A percentile compares a stretch with the other conserved stretches of the same genome.
phyloP scores from a whole-genome alignment of 2,329 filamentous ascomycete genomes.

The Aphanocladium album region DNA sequence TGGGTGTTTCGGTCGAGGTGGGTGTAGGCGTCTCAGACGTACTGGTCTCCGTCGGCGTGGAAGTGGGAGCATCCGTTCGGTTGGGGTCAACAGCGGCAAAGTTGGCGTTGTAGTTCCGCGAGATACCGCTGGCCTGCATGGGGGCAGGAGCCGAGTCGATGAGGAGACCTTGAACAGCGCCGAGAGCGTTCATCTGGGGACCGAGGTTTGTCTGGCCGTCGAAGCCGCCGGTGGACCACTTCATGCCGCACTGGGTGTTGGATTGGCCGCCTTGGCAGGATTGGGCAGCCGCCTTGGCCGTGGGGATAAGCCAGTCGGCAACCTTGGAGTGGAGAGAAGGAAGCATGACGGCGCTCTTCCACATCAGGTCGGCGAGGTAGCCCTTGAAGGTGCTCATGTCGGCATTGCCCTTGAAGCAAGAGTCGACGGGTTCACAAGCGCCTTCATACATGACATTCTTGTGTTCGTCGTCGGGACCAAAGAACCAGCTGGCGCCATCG shows the following conservation, averaged over 20 bases:
- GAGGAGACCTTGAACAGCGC: slow-evolving; percentile 57
- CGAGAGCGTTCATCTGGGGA: slow-evolving; percentile 61
- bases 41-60: slow-evolving; percentile 1
- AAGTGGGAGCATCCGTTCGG: not conserved
- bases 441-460: slow-evolving; percentile 61
- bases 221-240: slow-evolving; percentile 55
- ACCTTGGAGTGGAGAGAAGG: slow-evolving; percentile 48
- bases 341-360: slow-evolving; percentile 50
- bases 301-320: slow-evolving; percentile 42
- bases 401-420: slow-evolving; percentile 43
- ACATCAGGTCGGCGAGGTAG: slow-evolving; percentile 61
- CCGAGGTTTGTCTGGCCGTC: slow-evolving; percentile 54
- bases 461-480: slow-evolving; percentile 45
- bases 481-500: slow-evolving; percentile 48
- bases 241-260: slow-evolving; percentile 53
- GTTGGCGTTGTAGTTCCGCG: slow-evolving; percentile 32
- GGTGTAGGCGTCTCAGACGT: slow-evolving; percentile 2
- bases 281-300: slow-evolving; percentile 50
- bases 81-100: slow-evolving; percentile 20
- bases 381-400: slow-evolving; percentile 67
- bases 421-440: slow-evolving; percentile 55
- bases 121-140: slow-evolving; percentile 42
- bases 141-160: slow-evolving; percentile 39
- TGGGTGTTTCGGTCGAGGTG: not conserved
- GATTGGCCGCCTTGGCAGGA: slow-evolving; percentile 52